Base-by-base conservation (phyloP, 768 basidiomycete species). In the Austroboletus eburneus region DNA sequence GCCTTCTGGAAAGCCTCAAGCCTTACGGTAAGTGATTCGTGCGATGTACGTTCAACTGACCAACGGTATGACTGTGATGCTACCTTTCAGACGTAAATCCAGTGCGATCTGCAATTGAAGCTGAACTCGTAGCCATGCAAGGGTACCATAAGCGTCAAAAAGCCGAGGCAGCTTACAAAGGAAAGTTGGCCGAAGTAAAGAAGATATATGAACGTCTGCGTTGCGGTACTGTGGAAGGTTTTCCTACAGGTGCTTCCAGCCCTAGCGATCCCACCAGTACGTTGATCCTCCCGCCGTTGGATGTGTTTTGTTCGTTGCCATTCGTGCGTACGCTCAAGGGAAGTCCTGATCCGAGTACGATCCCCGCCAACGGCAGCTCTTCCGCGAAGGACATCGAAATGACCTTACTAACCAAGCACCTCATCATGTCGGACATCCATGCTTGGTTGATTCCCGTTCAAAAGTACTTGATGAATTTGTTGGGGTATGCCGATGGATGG, bases 401-500 rank as follows among this genome's bases (percentile, higher is more conserved):
- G 16, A 57, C 62, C 3, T 44, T 45, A 1, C 57, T 76, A 18
- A 66, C 74, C 4, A 50, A 42, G 2, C 59, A 67, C 3, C 61
- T 79, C 14, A 63, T 83, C 36, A 41, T 54, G 12, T 56, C 68
- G 14, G 72, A 85, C 44, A 48, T 86, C 17, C 57, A 62, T 5
- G 58, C 64, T 5, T 87, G 85, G 85, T 57, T 63, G 16, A 61
- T 66, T 7, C 58, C 64, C 0, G 77, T 78, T 3, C 73, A 69
- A 53, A 64, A 56, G 1, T 67, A 64, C 6, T 61, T 88, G 16
- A 72, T 72, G 10, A 60, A 52, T 5, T 54, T 71, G 9, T 58
- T 87, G 8, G 85, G 82, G 1, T 70, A 70, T 43, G 62, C 72
- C 0, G 61, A 72, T 4, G 54, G 48, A 46, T 85, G 81, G 81